These are phyloP conservation scores for Entelexis sorbosivorans DNA, from an alignment of 1,139 yeast genomes.

Conservation along the genomic window DNA sequence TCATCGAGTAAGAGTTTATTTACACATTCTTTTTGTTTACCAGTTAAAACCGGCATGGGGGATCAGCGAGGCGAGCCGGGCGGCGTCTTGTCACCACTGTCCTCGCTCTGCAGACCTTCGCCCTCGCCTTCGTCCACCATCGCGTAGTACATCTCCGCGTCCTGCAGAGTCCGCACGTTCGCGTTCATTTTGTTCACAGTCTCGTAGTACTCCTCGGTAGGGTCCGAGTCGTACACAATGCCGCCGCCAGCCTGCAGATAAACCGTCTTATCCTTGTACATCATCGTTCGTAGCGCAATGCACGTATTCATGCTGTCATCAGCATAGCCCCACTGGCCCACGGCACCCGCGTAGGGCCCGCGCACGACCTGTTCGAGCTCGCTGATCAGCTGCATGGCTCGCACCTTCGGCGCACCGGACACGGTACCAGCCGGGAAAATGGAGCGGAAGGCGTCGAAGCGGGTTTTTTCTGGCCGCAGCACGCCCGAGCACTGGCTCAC, in stretches of 20 bases:
- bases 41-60: constrained; percentile 26
- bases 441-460: constrained; percentile 94
- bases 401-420: constrained; percentile 94
- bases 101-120: background rate
- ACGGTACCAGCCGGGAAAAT: constrained; percentile 99
- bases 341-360: constrained; percentile 98
- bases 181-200: constrained; percentile 97
- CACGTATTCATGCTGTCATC: constrained; percentile 92
- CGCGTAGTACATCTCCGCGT: constrained; percentile 62
- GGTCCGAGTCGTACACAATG: constrained; percentile 88
- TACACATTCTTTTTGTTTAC: background rate
- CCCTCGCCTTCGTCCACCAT: background rate
- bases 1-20: background rate
- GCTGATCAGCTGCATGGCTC: constrained; percentile 88
- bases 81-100: constrained; percentile 1
- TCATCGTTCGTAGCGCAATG: constrained; percentile 94
- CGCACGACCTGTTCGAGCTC: constrained; percentile 84
- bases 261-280: constrained; percentile 78
- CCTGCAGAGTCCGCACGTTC: constrained; percentile 74
- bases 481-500: constrained; percentile 93
- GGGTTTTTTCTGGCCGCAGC: constrained; percentile 65
- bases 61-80: background rate
- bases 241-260: constrained; percentile 98
- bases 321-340: constrained; percentile 97
- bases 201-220: constrained; percentile 87